phyloP scores from a whole-genome alignment of 176 grass and related monocot species.

The Musa itinerans region DNA sequence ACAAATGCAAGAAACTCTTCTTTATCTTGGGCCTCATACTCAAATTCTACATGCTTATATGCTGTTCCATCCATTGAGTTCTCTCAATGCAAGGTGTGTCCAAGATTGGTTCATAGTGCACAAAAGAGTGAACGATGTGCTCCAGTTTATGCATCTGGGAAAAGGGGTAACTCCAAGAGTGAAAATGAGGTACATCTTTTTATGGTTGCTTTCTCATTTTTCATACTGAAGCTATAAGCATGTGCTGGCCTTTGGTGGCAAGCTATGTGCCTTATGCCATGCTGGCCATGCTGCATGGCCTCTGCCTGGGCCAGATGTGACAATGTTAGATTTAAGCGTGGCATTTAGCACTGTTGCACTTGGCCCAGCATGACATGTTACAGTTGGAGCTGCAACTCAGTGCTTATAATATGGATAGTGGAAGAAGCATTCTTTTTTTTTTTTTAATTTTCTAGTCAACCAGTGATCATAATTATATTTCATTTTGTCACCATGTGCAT shows the following conservation, averaged over 20 bases:
- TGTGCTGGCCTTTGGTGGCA: too few relatives aligned
- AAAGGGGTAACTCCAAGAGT: not conserved
- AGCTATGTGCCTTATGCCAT: not conserved
- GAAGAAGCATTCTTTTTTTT: not conserved
- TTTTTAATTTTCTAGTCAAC: not conserved
- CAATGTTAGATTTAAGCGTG: not conserved
- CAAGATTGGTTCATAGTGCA: conserved; percentile 6
- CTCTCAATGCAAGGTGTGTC: not conserved
- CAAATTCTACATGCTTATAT: not conserved
- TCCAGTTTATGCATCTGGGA: conserved; percentile 4
- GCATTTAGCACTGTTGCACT: not conserved
- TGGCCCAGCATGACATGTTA: not conserved
- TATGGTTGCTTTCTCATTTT: too few relatives aligned
- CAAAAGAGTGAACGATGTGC: not conserved
- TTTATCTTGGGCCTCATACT: not conserved
- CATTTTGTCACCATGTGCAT: too few relatives aligned
- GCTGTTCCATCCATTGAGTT: not conserved
- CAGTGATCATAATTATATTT: too few relatives aligned
- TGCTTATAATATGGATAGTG: not conserved
- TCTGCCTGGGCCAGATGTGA: too few relatives aligned
- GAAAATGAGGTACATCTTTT: conserved; percentile 2
- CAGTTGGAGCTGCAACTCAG: too few relatives aligned
- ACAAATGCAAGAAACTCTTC: conserved; percentile 3
- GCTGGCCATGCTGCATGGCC: not conserved
- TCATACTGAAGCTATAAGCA: too few relatives aligned